Percentiles rank a stretch among this genome's conserved stretches.
phyloP scores from a whole-genome alignment of 257 asterid species.

The Rubia yunnanensis region DNA sequence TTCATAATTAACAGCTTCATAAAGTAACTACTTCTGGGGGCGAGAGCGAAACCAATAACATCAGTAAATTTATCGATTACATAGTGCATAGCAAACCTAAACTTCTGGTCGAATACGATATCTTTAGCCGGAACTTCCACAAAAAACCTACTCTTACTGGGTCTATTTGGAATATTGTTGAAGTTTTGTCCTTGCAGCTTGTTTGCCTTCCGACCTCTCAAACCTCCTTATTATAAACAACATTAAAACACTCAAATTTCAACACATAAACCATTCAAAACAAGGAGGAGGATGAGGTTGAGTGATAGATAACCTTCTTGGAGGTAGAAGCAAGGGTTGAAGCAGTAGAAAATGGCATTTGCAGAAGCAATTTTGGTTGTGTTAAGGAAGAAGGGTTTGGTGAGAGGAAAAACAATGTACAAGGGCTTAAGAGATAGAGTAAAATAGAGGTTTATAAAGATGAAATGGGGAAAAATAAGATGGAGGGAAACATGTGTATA shows the following conservation, averaged over 20 bases:
- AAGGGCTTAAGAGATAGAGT: conserved; percentile 45
- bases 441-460: too few relatives aligned
- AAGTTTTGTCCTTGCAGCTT: conserved; percentile 60
- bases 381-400: not conserved
- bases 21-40: conserved; percentile 99
- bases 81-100: conserved; percentile 79
- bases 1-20: conserved; percentile 10
- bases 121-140: conserved; percentile 87
- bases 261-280: too few relatives aligned
- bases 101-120: conserved; percentile 79
- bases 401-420: not conserved
- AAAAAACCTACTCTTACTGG: conserved; percentile 48
- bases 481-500: too few relatives aligned
- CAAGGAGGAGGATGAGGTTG: too few relatives aligned
- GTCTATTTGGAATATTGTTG: conserved; percentile 38
- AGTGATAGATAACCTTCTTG: too few relatives aligned
- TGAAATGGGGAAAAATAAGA: too few relatives aligned
- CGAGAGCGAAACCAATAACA: conserved; percentile 89
- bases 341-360: too few relatives aligned
- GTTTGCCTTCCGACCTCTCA: conserved; percentile 46
- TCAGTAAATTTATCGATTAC: conserved; percentile 94
- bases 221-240: conserved; percentile 34
- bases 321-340: too few relatives aligned
- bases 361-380: too few relatives aligned
- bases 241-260: too few relatives aligned